A percentile compares a stretch with the other conserved stretches of the same genome.
Evolutionary conservation across 345 rosid genomes (phyloP).

Genomic region (Linum usitatissimum): DNA sequence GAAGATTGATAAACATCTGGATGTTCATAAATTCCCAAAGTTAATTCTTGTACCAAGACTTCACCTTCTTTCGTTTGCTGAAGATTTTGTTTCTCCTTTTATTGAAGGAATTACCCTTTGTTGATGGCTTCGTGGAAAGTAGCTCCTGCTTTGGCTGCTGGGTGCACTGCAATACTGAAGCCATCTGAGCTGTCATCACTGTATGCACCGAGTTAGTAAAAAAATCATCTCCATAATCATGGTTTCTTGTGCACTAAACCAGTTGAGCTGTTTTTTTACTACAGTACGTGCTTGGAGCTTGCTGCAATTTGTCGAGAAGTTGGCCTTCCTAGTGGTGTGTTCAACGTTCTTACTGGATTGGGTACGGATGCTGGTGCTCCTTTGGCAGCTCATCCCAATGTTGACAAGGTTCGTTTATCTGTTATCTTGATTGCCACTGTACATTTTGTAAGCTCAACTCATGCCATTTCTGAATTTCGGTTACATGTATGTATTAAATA

Average conservation of each 20-base stretch:
- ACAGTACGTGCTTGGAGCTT: conserved; percentile 96
- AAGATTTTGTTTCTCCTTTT: conserved; percentile 1
- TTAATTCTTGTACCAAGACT: neutral
- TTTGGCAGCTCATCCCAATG: conserved; percentile 77
- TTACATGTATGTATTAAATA: conserved; percentile 7
- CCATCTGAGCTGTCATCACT: conserved; percentile 81
- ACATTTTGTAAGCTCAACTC: conserved; percentile 14
- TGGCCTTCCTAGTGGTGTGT: conserved; percentile 93
- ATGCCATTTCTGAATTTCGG: conserved; percentile 1
- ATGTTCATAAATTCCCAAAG: neutral
- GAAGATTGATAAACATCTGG: neutral
- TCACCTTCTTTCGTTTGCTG: neutral
- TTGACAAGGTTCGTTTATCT: conserved; percentile 62
- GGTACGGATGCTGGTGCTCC: conserved; percentile 99
- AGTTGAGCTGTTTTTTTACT: conserved; percentile 14
- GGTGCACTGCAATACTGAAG: conserved; percentile 82
- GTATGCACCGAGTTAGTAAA: conserved; percentile 34
- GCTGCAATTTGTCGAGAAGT: conserved; percentile 82
- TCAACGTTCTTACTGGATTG: conserved; percentile 83
- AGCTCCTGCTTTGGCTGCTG: conserved; percentile 98
- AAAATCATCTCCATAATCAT: conserved; percentile 10
- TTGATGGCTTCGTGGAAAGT: conserved; percentile 96
- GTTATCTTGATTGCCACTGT: conserved; percentile 1
- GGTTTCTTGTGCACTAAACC: conserved; percentile 1
- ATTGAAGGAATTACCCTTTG: conserved; percentile 80